A percentile compares a stretch with the other conserved stretches of the same genome.
Conservation (phyloP, 768 basidiomycete genomes). For the Trametes cingulata region DNA sequence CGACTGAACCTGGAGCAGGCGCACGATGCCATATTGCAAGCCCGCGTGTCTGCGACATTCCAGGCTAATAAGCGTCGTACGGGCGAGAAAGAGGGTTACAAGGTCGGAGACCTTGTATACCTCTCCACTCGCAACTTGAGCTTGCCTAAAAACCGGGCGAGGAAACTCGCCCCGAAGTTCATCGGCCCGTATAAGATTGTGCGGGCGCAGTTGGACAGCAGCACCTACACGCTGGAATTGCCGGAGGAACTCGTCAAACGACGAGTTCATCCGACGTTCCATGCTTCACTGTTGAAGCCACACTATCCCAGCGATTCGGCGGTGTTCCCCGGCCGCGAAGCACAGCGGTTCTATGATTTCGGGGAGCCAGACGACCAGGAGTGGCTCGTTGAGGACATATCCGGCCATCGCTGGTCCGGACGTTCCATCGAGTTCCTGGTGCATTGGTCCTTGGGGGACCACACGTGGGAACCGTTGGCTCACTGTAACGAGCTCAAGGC, state of each 20-base stretch:
- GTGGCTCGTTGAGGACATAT: constrained; percentile 40
- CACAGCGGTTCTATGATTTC: constrained; percentile 37
- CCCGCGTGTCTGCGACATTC: constrained; percentile 28
- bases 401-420: constrained; percentile 22
- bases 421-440: constrained; percentile 3
- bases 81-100: too few species aligned
- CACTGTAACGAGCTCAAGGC: background rate
- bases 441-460: constrained; percentile 17
- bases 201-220: constrained; percentile 21
- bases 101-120: constrained; percentile 38
- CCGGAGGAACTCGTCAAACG: constrained; percentile 29
- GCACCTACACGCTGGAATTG: constrained; percentile 34
- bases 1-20: constrained; percentile 30
- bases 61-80: constrained; percentile 32
- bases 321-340: constrained; percentile 36
- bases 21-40: constrained; percentile 41
- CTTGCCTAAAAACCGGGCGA: constrained; percentile 35
- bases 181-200: constrained; percentile 41
- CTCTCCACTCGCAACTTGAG: too few species aligned
- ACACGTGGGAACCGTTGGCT: background rate
- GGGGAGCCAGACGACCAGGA: constrained; percentile 35
- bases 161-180: constrained; percentile 40
- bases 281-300: constrained; percentile 33
- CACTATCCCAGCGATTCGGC: constrained; percentile 33
- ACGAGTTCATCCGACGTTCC: constrained; percentile 39